Evolutionary conservation across 805 yeast genomes (phyloP).

Genomic region (Lipomyces chichibuensis): DNA sequence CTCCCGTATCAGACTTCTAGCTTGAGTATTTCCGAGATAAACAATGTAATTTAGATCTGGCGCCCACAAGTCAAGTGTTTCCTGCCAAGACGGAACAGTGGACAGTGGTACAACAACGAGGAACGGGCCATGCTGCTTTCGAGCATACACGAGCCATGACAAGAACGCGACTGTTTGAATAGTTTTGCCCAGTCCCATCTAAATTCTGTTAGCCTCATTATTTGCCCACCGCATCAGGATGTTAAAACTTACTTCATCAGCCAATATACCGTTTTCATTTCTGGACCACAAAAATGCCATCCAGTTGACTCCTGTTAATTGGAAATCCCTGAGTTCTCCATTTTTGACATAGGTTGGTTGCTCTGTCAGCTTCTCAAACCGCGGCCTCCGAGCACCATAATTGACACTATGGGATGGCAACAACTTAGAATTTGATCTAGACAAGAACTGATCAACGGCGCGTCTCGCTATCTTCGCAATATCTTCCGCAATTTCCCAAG

Average conservation of each 20-base stretch:
- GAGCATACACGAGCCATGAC: conserved; percentile 91
- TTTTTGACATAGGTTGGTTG: conserved; percentile 91
- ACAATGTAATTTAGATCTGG: conserved; percentile 93
- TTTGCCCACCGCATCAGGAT: background rate
- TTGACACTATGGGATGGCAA: conserved; percentile 78
- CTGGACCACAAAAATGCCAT: conserved; percentile 99
- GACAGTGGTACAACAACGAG: conserved; percentile 94
- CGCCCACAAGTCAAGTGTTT: conserved; percentile 96
- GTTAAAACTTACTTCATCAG: conserved; percentile 66
- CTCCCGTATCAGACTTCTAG: conserved; percentile 80
- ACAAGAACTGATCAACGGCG: conserved; percentile 81
- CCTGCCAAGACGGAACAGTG: conserved; percentile 99
- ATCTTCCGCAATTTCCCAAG: conserved; percentile 93
- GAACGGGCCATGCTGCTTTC: conserved; percentile 98
- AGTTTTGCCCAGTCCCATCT: conserved; percentile 96
- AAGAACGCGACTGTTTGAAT: conserved; percentile 94
- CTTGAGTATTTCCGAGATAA: conserved; percentile 87
- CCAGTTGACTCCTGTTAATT: conserved; percentile 97
- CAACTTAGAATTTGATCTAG: conserved; percentile 78
- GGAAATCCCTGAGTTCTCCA: conserved; percentile 95
- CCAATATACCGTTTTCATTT: conserved; percentile 94
- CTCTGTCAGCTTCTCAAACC: conserved; percentile 78
- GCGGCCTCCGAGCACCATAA: conserved; percentile 75
- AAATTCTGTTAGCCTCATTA: too few relatives aligned
- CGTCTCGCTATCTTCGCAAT: conserved; percentile 83